A percentile compares a stretch with the other conserved stretches of the same genome.
Conservation (phyloP, 352 stramenopile genomes). For the Phytophthora fragariae region DNA sequence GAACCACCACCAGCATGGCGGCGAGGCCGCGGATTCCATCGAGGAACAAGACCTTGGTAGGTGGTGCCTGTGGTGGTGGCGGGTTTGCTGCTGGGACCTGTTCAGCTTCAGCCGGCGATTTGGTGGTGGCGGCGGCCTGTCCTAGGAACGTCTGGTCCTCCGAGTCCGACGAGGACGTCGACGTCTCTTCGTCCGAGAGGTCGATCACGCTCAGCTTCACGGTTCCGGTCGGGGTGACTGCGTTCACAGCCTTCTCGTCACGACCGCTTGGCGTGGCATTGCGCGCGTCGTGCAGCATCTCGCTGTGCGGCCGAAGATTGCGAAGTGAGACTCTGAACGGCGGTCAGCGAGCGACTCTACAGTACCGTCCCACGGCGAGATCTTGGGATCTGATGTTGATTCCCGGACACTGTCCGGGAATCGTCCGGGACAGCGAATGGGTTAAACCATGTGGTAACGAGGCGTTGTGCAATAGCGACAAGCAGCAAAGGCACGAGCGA, state of each 20-base stretch:
- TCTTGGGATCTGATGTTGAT: background rate
- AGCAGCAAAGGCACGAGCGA: background rate
- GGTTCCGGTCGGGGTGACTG: background rate
- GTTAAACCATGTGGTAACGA: background rate
- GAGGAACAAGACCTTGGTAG: conserved; percentile 38
- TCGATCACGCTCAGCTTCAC: conserved; percentile 16
- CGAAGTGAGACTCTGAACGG: background rate
- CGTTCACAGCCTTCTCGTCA: conserved; percentile 1
- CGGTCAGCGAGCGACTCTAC: too few relatives aligned
- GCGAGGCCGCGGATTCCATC: conserved; percentile 51
- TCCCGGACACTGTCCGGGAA: background rate
- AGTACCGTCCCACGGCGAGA: background rate
- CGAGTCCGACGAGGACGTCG: conserved; percentile 16
- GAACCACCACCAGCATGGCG: conserved; percentile 41
- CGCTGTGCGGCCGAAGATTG: background rate
- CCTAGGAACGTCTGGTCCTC: conserved; percentile 23
- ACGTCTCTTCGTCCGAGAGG: conserved; percentile 22
- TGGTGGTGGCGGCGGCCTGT: conserved; percentile 7
- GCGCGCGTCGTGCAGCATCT: conserved; percentile 14
- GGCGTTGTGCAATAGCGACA: background rate
- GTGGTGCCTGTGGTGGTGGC: background rate
- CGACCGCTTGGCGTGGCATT: background rate
- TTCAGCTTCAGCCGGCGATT: conserved; percentile 12
- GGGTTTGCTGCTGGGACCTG: conserved; percentile 4
- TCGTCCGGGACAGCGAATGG: background rate